Conservation (phyloP, 2,329 filamentous ascomycete species). For the Aspergillus eucalypticola region DNA sequence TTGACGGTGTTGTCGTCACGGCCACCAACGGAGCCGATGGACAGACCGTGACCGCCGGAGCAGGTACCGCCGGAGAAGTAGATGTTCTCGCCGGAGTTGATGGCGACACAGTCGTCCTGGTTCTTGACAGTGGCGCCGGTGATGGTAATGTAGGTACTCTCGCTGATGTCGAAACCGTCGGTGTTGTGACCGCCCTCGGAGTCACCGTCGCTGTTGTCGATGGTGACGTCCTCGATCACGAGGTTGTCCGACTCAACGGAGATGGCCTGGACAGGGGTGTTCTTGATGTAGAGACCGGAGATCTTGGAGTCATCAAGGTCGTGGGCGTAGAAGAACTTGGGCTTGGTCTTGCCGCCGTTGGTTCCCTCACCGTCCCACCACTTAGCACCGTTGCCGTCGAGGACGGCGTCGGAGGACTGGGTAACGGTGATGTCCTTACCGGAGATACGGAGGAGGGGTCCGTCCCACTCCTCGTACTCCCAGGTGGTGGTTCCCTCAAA, state of each 20-base stretch:
- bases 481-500: constrained; percentile 67
- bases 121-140: constrained; percentile 55
- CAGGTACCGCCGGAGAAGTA: constrained; percentile 32
- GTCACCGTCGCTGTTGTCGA: constrained; percentile 61
- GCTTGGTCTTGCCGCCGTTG: constrained; percentile 65
- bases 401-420: constrained; percentile 52
- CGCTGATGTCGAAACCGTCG: constrained; percentile 44
- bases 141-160: constrained; percentile 53
- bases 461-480: constrained; percentile 64
- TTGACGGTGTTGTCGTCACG: constrained; percentile 57
- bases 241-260: constrained; percentile 51
- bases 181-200: constrained; percentile 52
- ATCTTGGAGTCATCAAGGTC: constrained; percentile 35
- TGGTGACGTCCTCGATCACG: constrained; percentile 53
- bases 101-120: constrained; percentile 62
- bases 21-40: constrained; percentile 61
- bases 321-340: constrained; percentile 62
- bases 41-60: constrained; percentile 53
- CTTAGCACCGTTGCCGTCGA: constrained; percentile 57
- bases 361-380: constrained; percentile 65
- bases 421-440: constrained; percentile 58
- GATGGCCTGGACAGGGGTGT: constrained; percentile 42
- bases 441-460: constrained; percentile 63
- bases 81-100: constrained; percentile 56
- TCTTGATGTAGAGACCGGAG: constrained; percentile 36